phyloP scores from a whole-genome alignment of 2,329 filamentous ascomycete genomes.

The Neonectria magnoliae region DNA sequence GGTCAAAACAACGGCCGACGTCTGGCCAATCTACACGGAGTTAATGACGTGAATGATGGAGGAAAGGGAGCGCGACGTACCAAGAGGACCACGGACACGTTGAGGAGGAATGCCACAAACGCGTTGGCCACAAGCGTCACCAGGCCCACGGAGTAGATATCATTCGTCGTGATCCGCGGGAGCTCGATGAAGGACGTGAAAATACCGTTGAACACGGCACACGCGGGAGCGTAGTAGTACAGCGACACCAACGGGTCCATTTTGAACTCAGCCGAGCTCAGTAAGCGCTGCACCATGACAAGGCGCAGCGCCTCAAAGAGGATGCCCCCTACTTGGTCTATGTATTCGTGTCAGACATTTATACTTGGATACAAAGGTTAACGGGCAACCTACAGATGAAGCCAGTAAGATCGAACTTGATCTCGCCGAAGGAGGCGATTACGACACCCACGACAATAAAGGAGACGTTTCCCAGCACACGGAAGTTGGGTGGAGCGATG shows the following conservation, averaged over 20 bases:
- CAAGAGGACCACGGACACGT: slow-evolving; percentile 23
- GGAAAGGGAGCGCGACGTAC: not conserved
- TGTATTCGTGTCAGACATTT: not conserved
- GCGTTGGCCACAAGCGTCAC: slow-evolving; percentile 18
- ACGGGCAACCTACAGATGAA: slow-evolving; percentile 9
- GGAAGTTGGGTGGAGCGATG: slow-evolving; percentile 17
- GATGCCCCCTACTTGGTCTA: slow-evolving; percentile 23
- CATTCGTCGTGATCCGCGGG: slow-evolving; percentile 10
- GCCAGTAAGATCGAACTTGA: slow-evolving; percentile 18
- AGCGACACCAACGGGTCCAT: slow-evolving; percentile 24
- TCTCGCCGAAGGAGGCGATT: slow-evolving; percentile 23
- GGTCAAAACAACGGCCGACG: slow-evolving; percentile 20
- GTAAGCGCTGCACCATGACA: slow-evolving; percentile 20
- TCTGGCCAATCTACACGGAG: slow-evolving; percentile 16
- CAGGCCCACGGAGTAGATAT: slow-evolving; percentile 14
- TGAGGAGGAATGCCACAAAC: slow-evolving; percentile 21
- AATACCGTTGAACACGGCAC: slow-evolving; percentile 13
- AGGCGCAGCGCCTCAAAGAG: slow-evolving; percentile 23
- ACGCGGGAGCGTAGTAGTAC: slow-evolving; percentile 23
- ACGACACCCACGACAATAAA: slow-evolving; percentile 19
- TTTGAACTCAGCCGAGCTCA: slow-evolving; percentile 25
- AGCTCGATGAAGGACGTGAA: slow-evolving; percentile 20
- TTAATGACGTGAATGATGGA: not conserved
- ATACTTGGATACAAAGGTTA: not conserved
- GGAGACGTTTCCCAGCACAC: slow-evolving; percentile 10